These are phyloP conservation scores for Claviceps cyperi DNA, from an alignment of 2,329 filamentous ascomycete genomes.

Conservation along the genomic window DNA sequence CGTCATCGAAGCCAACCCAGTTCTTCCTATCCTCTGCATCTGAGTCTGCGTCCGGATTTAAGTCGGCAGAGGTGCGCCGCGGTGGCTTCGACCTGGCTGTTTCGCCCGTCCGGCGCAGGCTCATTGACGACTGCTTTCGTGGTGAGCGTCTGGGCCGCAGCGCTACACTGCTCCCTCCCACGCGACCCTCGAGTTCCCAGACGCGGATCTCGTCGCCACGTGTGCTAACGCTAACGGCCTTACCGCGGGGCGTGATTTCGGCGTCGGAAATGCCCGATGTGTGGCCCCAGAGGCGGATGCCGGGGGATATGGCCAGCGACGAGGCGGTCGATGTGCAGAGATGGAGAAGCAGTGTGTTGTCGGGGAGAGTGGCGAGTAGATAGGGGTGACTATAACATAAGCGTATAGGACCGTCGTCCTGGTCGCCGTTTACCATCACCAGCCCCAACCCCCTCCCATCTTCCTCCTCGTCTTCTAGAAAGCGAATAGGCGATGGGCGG, in stretches of 20 bases:
- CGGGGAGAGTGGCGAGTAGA: conserved; percentile 65
- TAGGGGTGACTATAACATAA: conserved; percentile 71
- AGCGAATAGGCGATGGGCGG: background rate
- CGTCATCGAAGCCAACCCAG: conserved; percentile 81
- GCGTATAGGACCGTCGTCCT: conserved; percentile 37
- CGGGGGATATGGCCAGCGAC: conserved; percentile 53
- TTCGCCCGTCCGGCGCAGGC: background rate
- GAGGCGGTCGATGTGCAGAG: conserved; percentile 61
- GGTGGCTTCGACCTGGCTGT: background rate
- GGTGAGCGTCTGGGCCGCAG: conserved; percentile 25
- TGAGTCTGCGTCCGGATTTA: conserved; percentile 7
- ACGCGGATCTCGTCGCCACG: conserved; percentile 68
- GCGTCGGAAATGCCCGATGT: conserved; percentile 79
- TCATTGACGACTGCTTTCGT: conserved; percentile 5
- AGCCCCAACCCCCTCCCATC: too few relatives aligned
- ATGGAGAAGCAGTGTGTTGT: conserved; percentile 77
- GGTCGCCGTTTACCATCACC: background rate
- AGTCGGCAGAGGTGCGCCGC: conserved; percentile 9
- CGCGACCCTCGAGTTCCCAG: conserved; percentile 75
- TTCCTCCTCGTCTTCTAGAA: background rate
- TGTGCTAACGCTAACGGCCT: conserved; percentile 76
- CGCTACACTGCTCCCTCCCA: conserved; percentile 37
- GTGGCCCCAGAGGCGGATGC: conserved; percentile 75
- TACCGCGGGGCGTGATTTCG: conserved; percentile 70
- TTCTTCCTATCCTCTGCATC: conserved; percentile 36